phyloP scores from a whole-genome alignment of 2,329 filamentous ascomycete species.

The Polychaeton citri region DNA sequence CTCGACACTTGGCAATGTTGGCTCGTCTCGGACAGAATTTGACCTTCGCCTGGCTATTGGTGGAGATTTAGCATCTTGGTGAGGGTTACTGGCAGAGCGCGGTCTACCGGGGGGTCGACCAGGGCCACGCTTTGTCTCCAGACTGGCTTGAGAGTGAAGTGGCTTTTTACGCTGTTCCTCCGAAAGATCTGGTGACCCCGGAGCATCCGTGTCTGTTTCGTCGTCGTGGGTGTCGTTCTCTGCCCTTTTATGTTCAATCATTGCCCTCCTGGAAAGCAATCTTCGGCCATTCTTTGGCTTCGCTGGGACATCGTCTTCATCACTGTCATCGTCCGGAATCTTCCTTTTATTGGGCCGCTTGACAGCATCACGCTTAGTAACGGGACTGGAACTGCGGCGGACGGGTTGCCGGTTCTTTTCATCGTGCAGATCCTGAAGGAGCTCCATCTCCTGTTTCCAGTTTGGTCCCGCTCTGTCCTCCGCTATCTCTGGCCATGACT shows the following conservation, averaged over 20 bases:
- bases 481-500: constrained; percentile 79
- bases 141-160: constrained; percentile 17
- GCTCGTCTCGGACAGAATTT: constrained; percentile 13
- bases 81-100: constrained; percentile 5
- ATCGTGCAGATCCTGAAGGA: constrained; percentile 65
- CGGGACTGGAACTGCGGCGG: constrained; percentile 21
- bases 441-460: constrained; percentile 76
- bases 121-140: constrained; percentile 10
- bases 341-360: constrained; percentile 2
- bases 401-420: constrained; percentile 20
- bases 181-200: constrained; percentile 3
- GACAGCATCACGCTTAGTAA: constrained; percentile 17
- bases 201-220: constrained; percentile 8
- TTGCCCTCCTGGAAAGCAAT: constrained; percentile 22
- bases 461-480: constrained; percentile 69
- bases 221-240: constrained; percentile 16
- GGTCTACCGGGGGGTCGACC: constrained; percentile 17
- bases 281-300: constrained; percentile 20
- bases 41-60: constrained; percentile 12
- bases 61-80: not conserved
- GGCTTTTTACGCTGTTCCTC: constrained; percentile 5
- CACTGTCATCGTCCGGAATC: constrained; percentile 5
- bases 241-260: constrained; percentile 17
- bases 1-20: constrained; percentile 11
- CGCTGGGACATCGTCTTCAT: constrained; percentile 12